phyloP scores from a whole-genome alignment of 495 filamentous ascomycete genomes.

The Polyplosphaeria fusca region DNA sequence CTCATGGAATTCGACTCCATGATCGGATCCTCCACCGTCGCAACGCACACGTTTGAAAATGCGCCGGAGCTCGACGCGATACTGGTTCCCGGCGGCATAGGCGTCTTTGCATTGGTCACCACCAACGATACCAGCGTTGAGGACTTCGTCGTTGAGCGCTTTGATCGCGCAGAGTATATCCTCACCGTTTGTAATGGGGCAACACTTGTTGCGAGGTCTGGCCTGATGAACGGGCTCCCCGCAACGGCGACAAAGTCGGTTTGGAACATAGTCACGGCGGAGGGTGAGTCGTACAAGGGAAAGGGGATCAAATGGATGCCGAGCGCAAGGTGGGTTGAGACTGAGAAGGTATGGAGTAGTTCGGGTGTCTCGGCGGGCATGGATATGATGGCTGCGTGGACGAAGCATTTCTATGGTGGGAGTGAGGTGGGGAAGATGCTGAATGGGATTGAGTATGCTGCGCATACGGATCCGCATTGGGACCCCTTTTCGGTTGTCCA shows the following conservation, averaged over 20 bases:
- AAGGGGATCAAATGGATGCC: slow-evolving; percentile 12
- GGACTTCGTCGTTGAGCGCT: slow-evolving; percentile 5
- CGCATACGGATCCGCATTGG: slow-evolving; percentile 24
- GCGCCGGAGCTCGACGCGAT: slow-evolving; percentile 13
- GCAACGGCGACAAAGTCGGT: slow-evolving; percentile 18
- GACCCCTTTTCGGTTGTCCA: slow-evolving; percentile 41
- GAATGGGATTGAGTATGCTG: slow-evolving; percentile 19
- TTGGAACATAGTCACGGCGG: background rate
- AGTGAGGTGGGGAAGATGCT: background rate
- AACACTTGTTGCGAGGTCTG: background rate
- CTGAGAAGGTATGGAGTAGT: slow-evolving; percentile 23
- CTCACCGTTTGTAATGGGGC: slow-evolving; percentile 1
- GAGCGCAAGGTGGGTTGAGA: slow-evolving; percentile 18
- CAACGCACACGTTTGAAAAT: slow-evolving; percentile 12
- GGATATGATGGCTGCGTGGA: slow-evolving; percentile 22
- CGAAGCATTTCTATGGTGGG: slow-evolving; percentile 8
- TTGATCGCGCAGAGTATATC: slow-evolving; percentile 1
- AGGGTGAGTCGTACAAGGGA: background rate
- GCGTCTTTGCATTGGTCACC: background rate
- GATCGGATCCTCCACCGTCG: slow-evolving; percentile 1
- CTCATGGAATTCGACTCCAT: background rate
- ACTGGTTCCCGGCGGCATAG: slow-evolving; percentile 16
- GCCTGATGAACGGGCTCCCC: background rate
- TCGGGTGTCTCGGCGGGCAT: slow-evolving; percentile 22
- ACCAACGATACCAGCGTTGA: slow-evolving; percentile 1